phyloP scores from a whole-genome alignment of 2,329 filamentous ascomycete species.

The Fusarium protoensiforme region DNA sequence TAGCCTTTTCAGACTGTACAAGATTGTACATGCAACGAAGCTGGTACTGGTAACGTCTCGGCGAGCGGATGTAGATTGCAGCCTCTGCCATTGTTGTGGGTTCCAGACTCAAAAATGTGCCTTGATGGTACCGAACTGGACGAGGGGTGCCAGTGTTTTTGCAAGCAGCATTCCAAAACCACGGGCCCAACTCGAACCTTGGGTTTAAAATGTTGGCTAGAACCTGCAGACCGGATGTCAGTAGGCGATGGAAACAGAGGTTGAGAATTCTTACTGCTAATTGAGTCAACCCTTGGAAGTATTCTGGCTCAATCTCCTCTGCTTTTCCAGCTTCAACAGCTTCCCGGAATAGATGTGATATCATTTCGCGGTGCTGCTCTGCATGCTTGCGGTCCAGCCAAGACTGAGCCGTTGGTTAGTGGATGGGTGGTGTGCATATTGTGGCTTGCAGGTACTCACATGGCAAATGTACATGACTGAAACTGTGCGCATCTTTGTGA shows the following conservation, averaged over 20 bases:
- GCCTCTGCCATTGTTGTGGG: constrained; percentile 19
- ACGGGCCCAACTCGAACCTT: constrained; percentile 22
- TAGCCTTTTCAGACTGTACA: constrained; percentile 23
- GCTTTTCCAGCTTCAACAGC: constrained; percentile 16
- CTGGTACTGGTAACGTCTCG: constrained; percentile 7
- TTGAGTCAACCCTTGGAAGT: constrained; percentile 29
- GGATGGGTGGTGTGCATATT: fast-evolving
- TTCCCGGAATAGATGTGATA: constrained; percentile 30
- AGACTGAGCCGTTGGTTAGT: constrained; percentile 6
- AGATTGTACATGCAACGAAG: constrained; percentile 27
- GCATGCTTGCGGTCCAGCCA: constrained; percentile 31
- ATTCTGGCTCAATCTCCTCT: constrained; percentile 15
- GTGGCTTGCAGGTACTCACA: not conserved
- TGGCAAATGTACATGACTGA: constrained; percentile 34
- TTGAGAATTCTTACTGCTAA: constrained; percentile 20
- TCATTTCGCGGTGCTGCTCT: constrained; percentile 18
- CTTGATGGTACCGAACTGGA: constrained; percentile 22
- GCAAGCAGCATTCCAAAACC: constrained; percentile 40
- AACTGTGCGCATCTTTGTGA: constrained; percentile 28
- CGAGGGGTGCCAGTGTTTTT: constrained; percentile 8
- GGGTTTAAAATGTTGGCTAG: constrained; percentile 33
- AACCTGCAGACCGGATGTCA: not conserved
- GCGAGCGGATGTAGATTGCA: constrained; percentile 19
- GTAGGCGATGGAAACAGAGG: fast-evolving
- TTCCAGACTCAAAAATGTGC: constrained; percentile 31